Evolutionary conservation across 257 asterid species (phyloP), one percentile per base, ranked within the genome.

Genomic region (Solanum boliviense): DNA sequence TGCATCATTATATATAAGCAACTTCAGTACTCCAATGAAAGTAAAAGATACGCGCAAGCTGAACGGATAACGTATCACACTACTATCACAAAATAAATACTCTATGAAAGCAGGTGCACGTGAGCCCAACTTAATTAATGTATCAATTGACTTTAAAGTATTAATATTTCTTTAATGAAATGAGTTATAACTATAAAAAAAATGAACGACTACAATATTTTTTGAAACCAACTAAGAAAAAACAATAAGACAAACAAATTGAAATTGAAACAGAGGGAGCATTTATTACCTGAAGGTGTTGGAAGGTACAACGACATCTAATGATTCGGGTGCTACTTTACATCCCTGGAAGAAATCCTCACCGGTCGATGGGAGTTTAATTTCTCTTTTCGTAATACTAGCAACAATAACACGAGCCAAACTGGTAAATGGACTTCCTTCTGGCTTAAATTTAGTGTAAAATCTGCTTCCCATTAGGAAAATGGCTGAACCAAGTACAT

Each of bases 381-480:
- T 7, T 15, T 87, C 4, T 85, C 91, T 62, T 87, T 87, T 89
- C 25, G 84, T 60, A 41, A 74, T 74, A 48, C 86, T 23, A 5
- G 88, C 89, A 65, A 89, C 88, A 7, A 89, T 3, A 18, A 87
- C 87, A 1, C 89, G 88, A 35, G 84, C 91, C 38, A 89, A 21
- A 3, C 87, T 82, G 2, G 83, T 68, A 13, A 87, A 89, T 1
- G 91, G 91, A 48, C 86, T 89, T 3, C 88, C 86, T 84, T 76
- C 1, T 13, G 89, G 89, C 68, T 87, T 89, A 34, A 75, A n/a
- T 1, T 65, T 48, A 2, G 25, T 3, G 84, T 92, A 92, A 44
- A 86, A 93, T 32, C 75, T 73, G 10, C 56, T 88, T 29, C 96
- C 94, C 13, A 74, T 1, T 78, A 92, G 62, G 87, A 93, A 92